Evolutionary conservation across 2,329 filamentous ascomycete genomes (phyloP).

Genomic region (Paraphoma sp.): DNA sequence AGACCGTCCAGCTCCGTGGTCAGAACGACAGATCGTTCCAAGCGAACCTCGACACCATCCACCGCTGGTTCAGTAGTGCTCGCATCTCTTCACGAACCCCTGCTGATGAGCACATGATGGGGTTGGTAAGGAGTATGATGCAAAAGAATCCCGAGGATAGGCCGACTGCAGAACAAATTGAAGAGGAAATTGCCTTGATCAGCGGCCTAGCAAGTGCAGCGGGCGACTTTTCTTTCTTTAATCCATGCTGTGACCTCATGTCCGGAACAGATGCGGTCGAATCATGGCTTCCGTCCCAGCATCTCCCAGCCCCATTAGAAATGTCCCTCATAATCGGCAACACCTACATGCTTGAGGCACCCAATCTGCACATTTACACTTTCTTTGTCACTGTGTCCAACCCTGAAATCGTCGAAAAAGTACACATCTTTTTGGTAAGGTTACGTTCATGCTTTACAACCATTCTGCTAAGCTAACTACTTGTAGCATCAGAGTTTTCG

Average conservation of each 20-base stretch:
- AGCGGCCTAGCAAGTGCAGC: constrained; percentile 1
- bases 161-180: neutral
- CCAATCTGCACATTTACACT: neutral
- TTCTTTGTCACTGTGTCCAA: neutral
- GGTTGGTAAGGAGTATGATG: neutral
- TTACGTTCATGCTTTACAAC: neutral
- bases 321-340: constrained; percentile 1
- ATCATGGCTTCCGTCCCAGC: neutral
- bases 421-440: neutral
- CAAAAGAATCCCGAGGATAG: neutral
- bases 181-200: neutral
- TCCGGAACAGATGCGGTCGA: neutral
- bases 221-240: neutral
- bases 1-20: neutral
- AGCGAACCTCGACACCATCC: neutral
- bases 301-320: neutral
- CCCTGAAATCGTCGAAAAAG: neutral
- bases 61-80: neutral
- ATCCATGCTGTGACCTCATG: constrained; percentile 2
- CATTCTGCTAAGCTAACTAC: neutral
- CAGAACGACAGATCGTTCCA: constrained; percentile 4
- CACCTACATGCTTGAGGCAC: neutral
- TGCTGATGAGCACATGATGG: constrained; percentile 1
- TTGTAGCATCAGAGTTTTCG: constrained; percentile 1
- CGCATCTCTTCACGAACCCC: neutral